Percentiles rank a stretch among this genome's conserved stretches.
phyloP scores from a whole-genome alignment of 495 filamentous ascomycete species.

The Aspergillus sparsus region DNA sequence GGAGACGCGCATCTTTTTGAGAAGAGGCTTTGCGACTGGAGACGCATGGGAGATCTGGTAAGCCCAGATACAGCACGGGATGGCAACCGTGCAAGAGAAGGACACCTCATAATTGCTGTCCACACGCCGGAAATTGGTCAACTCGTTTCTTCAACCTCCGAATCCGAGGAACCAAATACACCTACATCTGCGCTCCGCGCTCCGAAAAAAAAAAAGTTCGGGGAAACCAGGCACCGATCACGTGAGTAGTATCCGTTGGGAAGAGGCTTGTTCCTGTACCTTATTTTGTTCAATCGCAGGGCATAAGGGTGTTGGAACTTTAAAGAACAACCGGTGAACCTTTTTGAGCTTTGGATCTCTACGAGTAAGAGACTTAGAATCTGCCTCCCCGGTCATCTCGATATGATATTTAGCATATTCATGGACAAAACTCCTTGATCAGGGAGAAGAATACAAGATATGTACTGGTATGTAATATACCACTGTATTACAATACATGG shows the following conservation, averaged over 20 bases:
- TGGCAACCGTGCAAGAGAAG: slow-evolving; percentile 48
- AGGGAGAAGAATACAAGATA: neutral
- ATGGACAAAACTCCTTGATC: too few species aligned
- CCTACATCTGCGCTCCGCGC: slow-evolving; percentile 27
- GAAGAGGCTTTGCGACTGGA: slow-evolving; percentile 42
- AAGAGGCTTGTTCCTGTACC: neutral
- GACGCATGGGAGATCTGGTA: slow-evolving; percentile 40
- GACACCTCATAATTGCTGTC: slow-evolving; percentile 46
- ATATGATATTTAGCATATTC: too few species aligned
- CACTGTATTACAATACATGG: slow-evolving; percentile 13
- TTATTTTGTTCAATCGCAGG: too few species aligned
- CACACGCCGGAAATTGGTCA: slow-evolving; percentile 32
- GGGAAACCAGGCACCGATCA: slow-evolving; percentile 49
- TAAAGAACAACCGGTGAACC: too few species aligned
- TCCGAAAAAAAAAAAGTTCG: slow-evolving; percentile 45
- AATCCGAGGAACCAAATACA: slow-evolving; percentile 15
- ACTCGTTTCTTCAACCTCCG: slow-evolving; percentile 25
- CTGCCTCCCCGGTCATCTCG: too few species aligned
- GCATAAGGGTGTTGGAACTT: too few species aligned
- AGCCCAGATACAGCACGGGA: slow-evolving; percentile 47
- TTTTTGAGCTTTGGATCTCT: neutral
- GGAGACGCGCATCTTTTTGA: slow-evolving; percentile 43
- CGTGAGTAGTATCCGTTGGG: slow-evolving; percentile 33
- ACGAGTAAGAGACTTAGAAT: too few species aligned
- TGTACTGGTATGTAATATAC: neutral